These are phyloP conservation scores for Dactylis glomerata DNA, from an alignment of 176 grass and related monocot species.

Conservation along the genomic window DNA sequence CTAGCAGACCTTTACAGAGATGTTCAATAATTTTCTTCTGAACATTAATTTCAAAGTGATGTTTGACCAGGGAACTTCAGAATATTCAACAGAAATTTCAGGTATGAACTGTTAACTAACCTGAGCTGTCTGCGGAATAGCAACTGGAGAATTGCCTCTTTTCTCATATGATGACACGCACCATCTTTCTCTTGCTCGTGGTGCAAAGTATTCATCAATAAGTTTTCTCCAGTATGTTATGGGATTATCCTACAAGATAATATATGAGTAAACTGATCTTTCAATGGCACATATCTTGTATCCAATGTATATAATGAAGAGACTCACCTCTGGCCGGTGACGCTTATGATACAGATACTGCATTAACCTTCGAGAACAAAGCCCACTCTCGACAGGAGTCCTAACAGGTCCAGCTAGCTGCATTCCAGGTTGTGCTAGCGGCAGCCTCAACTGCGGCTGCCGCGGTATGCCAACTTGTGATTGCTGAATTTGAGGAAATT, in stretches of 20 bases:
- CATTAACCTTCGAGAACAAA: slow-evolving; percentile 89
- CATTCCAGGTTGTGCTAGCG: slow-evolving; percentile 52
- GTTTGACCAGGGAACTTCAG: neutral
- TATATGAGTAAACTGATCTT: slow-evolving; percentile 7
- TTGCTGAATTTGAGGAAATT: slow-evolving; percentile 68
- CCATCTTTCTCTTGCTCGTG: slow-evolving; percentile 85
- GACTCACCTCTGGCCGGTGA: slow-evolving; percentile 65
- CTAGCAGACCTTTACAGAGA: neutral
- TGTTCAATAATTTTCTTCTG: slow-evolving; percentile 2
- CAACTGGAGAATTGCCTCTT: slow-evolving; percentile 61
- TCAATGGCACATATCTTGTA: slow-evolving; percentile 9
- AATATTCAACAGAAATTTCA: neutral
- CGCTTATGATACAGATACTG: slow-evolving; percentile 93
- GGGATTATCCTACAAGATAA: slow-evolving; percentile 59
- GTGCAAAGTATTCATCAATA: slow-evolving; percentile 91
- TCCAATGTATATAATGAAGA: slow-evolving; percentile 17
- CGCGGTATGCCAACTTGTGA: slow-evolving; percentile 44
- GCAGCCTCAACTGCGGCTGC: slow-evolving; percentile 68
- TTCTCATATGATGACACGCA: slow-evolving; percentile 91
- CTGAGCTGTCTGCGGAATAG: slow-evolving; percentile 57
- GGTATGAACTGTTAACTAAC: slow-evolving; percentile 44
- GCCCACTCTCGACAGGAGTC: slow-evolving; percentile 53
- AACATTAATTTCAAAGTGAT: neutral
- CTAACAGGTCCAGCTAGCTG: slow-evolving; percentile 55
- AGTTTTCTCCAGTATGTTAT: slow-evolving; percentile 96